These are phyloP conservation scores for Thelonectria blattea DNA, from an alignment of 2,329 filamentous ascomycete genomes.

Conservation along the genomic window DNA sequence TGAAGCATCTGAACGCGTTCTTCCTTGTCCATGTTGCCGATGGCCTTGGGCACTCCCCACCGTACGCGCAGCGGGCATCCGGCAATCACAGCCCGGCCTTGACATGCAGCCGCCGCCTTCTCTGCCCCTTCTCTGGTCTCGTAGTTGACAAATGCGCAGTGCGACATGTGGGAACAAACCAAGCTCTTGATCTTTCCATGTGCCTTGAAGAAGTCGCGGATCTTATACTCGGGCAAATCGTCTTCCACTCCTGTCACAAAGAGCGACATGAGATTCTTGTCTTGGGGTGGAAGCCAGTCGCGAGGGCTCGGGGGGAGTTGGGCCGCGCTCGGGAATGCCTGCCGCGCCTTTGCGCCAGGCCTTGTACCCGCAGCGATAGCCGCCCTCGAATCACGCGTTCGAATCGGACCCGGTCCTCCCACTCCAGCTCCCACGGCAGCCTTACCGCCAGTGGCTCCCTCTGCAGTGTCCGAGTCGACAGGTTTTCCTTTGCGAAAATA, in stretches of 20 bases:
- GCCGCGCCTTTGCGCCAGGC: slow-evolving; percentile 52
- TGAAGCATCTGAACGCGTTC: slow-evolving; percentile 80
- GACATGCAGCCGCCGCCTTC: slow-evolving; percentile 80
- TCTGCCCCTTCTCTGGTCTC: slow-evolving; percentile 85
- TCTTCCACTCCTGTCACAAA: slow-evolving; percentile 97
- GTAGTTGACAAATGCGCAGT: slow-evolving; percentile 97
- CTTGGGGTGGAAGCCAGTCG: slow-evolving; percentile 84
- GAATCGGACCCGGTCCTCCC: slow-evolving; percentile 76
- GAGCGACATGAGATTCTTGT: slow-evolving; percentile 87
- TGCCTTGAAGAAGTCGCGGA: slow-evolving; percentile 87
- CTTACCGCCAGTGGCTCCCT: slow-evolving; percentile 51
- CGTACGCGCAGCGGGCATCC: slow-evolving; percentile 89
- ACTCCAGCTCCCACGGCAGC: slow-evolving; percentile 60
- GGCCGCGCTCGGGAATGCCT: slow-evolving; percentile 72
- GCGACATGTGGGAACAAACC: slow-evolving; percentile 95
- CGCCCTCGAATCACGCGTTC: slow-evolving; percentile 71
- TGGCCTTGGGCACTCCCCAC: slow-evolving; percentile 90
- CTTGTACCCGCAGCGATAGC: slow-evolving; percentile 57
- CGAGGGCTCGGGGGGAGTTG: slow-evolving; percentile 80
- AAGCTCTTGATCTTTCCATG: slow-evolving; percentile 92
- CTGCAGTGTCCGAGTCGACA: slow-evolving; percentile 61
- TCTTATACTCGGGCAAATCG: slow-evolving; percentile 88
- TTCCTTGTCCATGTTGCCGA: slow-evolving; percentile 90
- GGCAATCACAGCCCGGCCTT: slow-evolving; percentile 87
- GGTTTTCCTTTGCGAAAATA: slow-evolving; percentile 90